These are phyloP conservation scores for Stephanodiscus minutulus DNA, from an alignment of 108 stramenopile genomes.

Conservation along the genomic window DNA sequence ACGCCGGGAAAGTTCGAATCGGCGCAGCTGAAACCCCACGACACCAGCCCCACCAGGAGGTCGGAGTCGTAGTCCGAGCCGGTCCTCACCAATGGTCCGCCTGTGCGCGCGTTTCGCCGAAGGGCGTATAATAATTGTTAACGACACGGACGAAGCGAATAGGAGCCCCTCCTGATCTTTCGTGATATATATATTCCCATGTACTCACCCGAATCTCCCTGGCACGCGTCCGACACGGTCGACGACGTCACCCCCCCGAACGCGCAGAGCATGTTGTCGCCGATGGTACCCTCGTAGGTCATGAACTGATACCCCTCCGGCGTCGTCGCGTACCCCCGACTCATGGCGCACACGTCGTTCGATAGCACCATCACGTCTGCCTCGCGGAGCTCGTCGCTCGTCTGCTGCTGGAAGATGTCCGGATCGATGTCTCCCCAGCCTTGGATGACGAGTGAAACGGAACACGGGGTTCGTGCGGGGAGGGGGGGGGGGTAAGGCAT, in stretches of 20 bases:
- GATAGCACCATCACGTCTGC: conserved; percentile 20
- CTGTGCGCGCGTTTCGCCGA: background rate
- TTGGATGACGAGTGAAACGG: background rate
- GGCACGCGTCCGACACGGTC: conserved; percentile 39
- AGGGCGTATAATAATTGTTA: background rate
- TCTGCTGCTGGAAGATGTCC: conserved; percentile 4
- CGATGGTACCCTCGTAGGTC: conserved; percentile 26
- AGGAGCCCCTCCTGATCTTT: background rate
- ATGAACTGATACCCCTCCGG: conserved; percentile 11
- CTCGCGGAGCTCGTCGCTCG: conserved; percentile 19
- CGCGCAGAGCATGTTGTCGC: conserved; percentile 39
- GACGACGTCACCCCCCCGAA: conserved; percentile 8
- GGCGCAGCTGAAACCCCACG: conserved; percentile 46
- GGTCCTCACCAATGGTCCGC: conserved; percentile 23
- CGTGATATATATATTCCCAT: too few species aligned
- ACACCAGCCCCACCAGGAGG: conserved; percentile 35
- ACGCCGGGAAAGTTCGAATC: conserved; percentile 46
- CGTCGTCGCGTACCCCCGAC: conserved; percentile 20
- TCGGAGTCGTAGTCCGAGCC: conserved; percentile 24
- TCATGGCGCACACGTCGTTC: conserved; percentile 23
- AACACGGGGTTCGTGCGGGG: too few species aligned
- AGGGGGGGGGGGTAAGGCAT: background rate
- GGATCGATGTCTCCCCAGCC: conserved; percentile 47
- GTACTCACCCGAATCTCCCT: conserved; percentile 27
- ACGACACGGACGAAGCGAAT: too few species aligned